Evolutionary conservation across 2,329 filamentous ascomycete genomes (phyloP).

Genomic region (Chrysosporium keratinophilum): DNA sequence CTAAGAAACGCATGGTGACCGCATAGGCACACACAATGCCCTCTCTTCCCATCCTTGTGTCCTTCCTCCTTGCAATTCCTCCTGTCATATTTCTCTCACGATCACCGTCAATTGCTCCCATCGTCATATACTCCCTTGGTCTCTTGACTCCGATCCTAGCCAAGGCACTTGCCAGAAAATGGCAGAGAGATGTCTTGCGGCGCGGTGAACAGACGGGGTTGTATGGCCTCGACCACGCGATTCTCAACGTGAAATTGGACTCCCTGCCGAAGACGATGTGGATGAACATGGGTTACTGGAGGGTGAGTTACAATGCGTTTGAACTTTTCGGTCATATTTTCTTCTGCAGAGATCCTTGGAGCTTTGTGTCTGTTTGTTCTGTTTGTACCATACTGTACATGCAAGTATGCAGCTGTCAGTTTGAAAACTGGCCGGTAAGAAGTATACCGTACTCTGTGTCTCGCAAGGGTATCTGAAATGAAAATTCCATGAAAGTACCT

Average conservation of each 20-base stretch:
- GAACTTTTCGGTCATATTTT: not conserved
- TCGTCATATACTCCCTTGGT: not conserved
- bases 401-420: too few relatives aligned
- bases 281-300: constrained; percentile 56
- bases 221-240: constrained; percentile 48
- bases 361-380: not conserved
- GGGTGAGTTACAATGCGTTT: constrained; percentile 22
- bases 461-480: too few relatives aligned
- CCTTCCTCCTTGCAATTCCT: not conserved
- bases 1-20: too few relatives aligned
- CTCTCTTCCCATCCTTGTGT: not conserved
- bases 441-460: too few relatives aligned
- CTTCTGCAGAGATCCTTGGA: not conserved
- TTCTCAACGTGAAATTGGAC: constrained; percentile 39
- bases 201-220: constrained; percentile 8
- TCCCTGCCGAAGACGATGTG: constrained; percentile 45
- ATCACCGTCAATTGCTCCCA: not conserved
- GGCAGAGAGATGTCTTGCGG: not conserved
- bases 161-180: not conserved
- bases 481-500: not conserved
- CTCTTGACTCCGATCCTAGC: not conserved
- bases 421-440: too few relatives aligned
- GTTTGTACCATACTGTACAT: too few relatives aligned
- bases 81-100: not conserved
- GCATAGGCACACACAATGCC: not conserved